Evolutionary conservation across 495 filamentous ascomycete species (phyloP).

Genomic region (Lasiosphaeris hirsuta): DNA sequence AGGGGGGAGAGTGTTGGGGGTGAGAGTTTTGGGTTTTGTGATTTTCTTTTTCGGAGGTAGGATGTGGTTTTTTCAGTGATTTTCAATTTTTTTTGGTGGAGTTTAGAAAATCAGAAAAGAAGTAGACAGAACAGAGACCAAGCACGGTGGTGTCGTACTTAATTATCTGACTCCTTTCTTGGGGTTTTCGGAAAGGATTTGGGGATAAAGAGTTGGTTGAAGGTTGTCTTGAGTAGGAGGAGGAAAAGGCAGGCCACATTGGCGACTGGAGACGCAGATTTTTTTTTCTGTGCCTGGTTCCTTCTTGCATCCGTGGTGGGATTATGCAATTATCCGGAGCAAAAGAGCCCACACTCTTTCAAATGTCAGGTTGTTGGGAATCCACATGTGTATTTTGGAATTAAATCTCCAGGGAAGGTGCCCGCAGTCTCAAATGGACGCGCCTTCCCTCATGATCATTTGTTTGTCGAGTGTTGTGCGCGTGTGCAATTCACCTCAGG

Average conservation of each 20-base stretch:
- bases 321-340: slow-evolving; percentile 4
- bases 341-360: background rate
- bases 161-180: slow-evolving; percentile 33
- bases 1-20: slow-evolving; percentile 11
- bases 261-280: slow-evolving; percentile 30
- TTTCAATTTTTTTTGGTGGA: slow-evolving; percentile 49
- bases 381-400: too few species aligned
- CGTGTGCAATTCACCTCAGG: too few species aligned
- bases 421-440: too few species aligned
- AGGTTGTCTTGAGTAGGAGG: slow-evolving; percentile 24
- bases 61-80: slow-evolving; percentile 43
- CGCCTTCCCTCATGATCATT: too few species aligned
- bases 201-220: slow-evolving; percentile 31
- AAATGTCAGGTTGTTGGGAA: background rate
- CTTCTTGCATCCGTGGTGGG: background rate
- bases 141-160: slow-evolving; percentile 28
- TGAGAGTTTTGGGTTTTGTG: slow-evolving; percentile 23
- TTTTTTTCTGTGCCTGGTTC: slow-evolving; percentile 23
- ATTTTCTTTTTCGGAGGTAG: slow-evolving; percentile 22
- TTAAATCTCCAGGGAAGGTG: too few species aligned
- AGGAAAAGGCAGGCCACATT: slow-evolving; percentile 24
- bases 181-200: slow-evolving; percentile 25
- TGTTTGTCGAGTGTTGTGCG: too few species aligned
- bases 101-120: slow-evolving; percentile 39
- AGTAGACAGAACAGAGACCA: slow-evolving; percentile 31